phyloP scores from a whole-genome alignment of 345 rosid genomes.

The Aquilaria malaccensis region DNA sequence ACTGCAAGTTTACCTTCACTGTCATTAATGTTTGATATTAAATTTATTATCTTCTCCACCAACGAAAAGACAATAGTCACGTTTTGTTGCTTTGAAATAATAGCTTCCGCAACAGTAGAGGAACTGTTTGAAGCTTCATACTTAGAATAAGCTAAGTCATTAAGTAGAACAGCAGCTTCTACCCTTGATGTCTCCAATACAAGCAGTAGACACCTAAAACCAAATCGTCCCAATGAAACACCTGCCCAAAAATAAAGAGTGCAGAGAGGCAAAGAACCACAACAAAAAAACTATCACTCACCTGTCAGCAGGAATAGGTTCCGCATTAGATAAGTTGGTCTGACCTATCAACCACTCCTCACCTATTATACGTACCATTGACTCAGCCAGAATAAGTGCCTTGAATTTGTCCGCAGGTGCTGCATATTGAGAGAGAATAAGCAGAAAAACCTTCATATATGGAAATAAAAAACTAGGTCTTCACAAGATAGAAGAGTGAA shows the following conservation, averaged over 20 bases:
- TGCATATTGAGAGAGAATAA: constrained; percentile 19
- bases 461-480: background rate
- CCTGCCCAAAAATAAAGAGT: background rate
- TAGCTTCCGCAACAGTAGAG: constrained; percentile 37
- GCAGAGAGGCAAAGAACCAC: background rate
- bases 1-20: constrained; percentile 42
- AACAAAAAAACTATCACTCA: constrained; percentile 15
- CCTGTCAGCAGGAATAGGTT: constrained; percentile 60
- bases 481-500: background rate
- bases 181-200: constrained; percentile 83
- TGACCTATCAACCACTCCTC: constrained; percentile 67
- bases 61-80: constrained; percentile 62
- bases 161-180: constrained; percentile 74
- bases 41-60: constrained; percentile 72
- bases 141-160: constrained; percentile 75
- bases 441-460: constrained; percentile 11
- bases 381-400: constrained; percentile 79
- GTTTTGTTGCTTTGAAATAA: constrained; percentile 52
- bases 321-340: constrained; percentile 40
- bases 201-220: constrained; percentile 73
- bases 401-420: constrained; percentile 80
- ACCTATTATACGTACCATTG: constrained; percentile 52
- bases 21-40: constrained; percentile 43
- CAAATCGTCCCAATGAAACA: constrained; percentile 7
- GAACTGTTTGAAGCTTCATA: constrained; percentile 69